A percentile compares a stretch with the other conserved stretches of the same genome.
These are phyloP conservation scores for Jacaranda copaia DNA, from an alignment of 257 asterid species.

Conservation along the genomic window DNA sequence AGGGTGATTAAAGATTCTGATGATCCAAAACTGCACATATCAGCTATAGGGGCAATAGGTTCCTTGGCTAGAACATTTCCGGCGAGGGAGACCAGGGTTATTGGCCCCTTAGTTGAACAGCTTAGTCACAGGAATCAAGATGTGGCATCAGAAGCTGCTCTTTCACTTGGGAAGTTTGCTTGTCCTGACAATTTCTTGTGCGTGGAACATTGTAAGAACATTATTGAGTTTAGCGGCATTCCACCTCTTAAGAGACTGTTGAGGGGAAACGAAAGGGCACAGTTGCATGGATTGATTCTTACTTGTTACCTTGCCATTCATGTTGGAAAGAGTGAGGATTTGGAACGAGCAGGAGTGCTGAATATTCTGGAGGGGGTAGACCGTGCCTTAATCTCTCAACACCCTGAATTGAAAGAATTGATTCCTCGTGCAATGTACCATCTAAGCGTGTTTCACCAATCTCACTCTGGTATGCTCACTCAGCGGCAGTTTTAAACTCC, in stretches of 20 bases:
- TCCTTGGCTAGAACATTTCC: slow-evolving; percentile 81
- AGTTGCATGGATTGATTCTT: slow-evolving; percentile 59
- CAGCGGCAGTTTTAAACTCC: slow-evolving; percentile 46
- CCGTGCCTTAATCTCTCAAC: slow-evolving; percentile 53
- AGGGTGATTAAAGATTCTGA: slow-evolving; percentile 57
- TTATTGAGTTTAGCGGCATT: slow-evolving; percentile 70
- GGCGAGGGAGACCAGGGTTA: slow-evolving; percentile 72
- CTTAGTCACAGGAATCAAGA: slow-evolving; percentile 64
- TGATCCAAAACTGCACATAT: slow-evolving; percentile 46
- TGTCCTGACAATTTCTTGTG: slow-evolving; percentile 67
- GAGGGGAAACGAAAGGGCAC: slow-evolving; percentile 62
- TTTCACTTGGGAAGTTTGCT: slow-evolving; percentile 70
- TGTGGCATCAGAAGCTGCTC: slow-evolving; percentile 70
- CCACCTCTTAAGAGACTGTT: slow-evolving; percentile 58
- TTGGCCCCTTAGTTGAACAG: slow-evolving; percentile 58
- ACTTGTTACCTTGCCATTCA: slow-evolving; percentile 75
- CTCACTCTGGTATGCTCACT: slow-evolving; percentile 67
- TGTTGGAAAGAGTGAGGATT: slow-evolving; percentile 69
- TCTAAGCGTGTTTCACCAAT: slow-evolving; percentile 69
- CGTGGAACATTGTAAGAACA: slow-evolving; percentile 68
- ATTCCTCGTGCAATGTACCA: slow-evolving; percentile 57
- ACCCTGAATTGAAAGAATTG: slow-evolving; percentile 67
- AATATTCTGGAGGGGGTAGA: slow-evolving; percentile 66
- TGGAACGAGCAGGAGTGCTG: slow-evolving; percentile 69
- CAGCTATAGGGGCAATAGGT: slow-evolving; percentile 71